These are phyloP conservation scores for Microdochium bolleyi DNA, from an alignment of 2,329 filamentous ascomycete genomes.

Conservation along the genomic window DNA sequence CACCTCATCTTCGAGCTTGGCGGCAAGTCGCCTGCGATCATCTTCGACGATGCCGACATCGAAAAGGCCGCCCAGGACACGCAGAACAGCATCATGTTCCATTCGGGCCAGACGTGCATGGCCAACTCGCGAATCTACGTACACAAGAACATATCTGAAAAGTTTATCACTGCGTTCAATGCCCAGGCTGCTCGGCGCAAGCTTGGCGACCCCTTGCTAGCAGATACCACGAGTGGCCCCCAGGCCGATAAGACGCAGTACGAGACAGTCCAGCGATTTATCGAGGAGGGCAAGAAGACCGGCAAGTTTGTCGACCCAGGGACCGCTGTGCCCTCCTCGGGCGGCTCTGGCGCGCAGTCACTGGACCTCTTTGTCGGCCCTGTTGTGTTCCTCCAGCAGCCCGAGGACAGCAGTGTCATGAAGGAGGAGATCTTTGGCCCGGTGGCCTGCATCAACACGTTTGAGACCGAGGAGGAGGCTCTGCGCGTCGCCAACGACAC, in stretches of 20 bases:
- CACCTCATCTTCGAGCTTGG: conserved; percentile 60
- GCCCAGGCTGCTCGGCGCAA: conserved; percentile 30
- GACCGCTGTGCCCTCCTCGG: conserved; percentile 3
- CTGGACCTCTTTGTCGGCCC: conserved; percentile 29
- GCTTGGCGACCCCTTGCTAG: conserved; percentile 25
- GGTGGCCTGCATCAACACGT: conserved; percentile 49
- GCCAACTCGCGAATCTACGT: conserved; percentile 52
- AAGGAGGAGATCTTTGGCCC: conserved; percentile 59
- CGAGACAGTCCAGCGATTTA: conserved; percentile 34
- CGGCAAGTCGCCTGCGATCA: conserved; percentile 57
- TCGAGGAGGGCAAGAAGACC: conserved; percentile 33
- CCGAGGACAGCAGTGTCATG: conserved; percentile 37
- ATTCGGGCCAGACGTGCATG: conserved; percentile 53
- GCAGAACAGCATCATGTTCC: conserved; percentile 35
- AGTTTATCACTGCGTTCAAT: conserved; percentile 54
- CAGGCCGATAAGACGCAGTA: conserved; percentile 43
- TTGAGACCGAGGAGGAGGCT: conserved; percentile 48
- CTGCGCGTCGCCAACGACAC: conserved; percentile 46
- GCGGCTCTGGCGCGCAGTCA: background rate
- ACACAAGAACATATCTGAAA: conserved; percentile 36
- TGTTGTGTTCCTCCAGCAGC: conserved; percentile 34
- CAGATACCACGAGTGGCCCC: conserved; percentile 30
- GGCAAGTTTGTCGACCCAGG: conserved; percentile 14
- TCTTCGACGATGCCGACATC: conserved; percentile 59
- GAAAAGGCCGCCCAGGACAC: conserved; percentile 52